Base-by-base conservation (phyloP, 2,329 filamentous ascomycete species). In the Raffaelea deltoideospora region DNA sequence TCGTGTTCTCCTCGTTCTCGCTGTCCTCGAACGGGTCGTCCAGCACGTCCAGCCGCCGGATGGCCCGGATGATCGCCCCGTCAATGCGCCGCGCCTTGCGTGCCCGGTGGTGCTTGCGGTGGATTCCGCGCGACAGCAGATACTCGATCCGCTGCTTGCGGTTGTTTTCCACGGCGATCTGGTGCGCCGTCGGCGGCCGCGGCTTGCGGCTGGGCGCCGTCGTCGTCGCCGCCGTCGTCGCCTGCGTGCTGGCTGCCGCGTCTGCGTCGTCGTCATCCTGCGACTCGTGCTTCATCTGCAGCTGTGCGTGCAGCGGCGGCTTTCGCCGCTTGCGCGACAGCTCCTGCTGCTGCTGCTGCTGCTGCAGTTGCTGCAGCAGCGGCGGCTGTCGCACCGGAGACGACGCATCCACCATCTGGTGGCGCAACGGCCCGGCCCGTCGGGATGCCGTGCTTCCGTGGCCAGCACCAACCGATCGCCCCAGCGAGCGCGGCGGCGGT, bases 91-190 rank as follows among this genome's bases (percentile, higher is more conserved):
- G 70, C 15, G 59, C 50, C 47, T 75, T 76, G 33, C 74, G 72
- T 11, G 75, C 69, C 38, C 63, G 63, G 50, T 76, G 71, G 49
- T 86, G 78, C 35, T 72, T 64, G 44, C 65, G 68, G 34, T 79
- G 72, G 24, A 88, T 61, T 22, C 79, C 77, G n/a, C 77, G 73
- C 46, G 84, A 78, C 14, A 90, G 69, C 35, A 85, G 82, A 48
- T 86, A 79, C 49, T 86, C 79, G n/a, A 88, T 82, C 6, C 82
- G 75, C 49, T 83, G 74, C 42, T 74, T 79, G 15, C 83, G 68
- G 54, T 87, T 86, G 38, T 77, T 71, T 53, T 86, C 81, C 1
- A 90, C 79, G 0, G 82, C 82, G 28, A 86, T 63, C 55, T 90
- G 83, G 54, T 90, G 83, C 26, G 81, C 79, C 0, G 83, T 90